phyloP scores from a whole-genome alignment of 352 stramenopile genomes.

The Globisporangium yorkense region DNA sequence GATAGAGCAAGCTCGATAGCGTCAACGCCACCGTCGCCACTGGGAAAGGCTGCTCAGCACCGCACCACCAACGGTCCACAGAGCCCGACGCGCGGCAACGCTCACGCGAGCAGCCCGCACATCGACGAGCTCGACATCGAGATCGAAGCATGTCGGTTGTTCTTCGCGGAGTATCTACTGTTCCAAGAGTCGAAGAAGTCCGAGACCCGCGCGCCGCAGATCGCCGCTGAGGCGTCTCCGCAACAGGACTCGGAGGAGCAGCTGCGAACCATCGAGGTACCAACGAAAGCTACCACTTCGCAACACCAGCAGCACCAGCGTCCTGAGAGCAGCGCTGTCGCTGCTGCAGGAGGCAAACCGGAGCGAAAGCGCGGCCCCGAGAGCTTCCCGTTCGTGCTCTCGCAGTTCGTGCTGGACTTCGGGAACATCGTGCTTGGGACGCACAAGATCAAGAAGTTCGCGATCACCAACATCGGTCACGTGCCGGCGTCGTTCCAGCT shows the following conservation, averaged over 20 bases:
- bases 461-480: slow-evolving; percentile 88
- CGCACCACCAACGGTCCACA: slow-evolving; percentile 10
- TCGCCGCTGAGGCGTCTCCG: not conserved
- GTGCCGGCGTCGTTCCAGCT: slow-evolving; percentile 86
- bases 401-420: slow-evolving; percentile 91
- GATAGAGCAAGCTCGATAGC: slow-evolving; percentile 28
- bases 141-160: slow-evolving; percentile 76
- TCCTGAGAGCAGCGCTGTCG: slow-evolving; percentile 4
- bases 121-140: slow-evolving; percentile 79
- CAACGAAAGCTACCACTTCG: not conserved
- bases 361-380: slow-evolving; percentile 25
- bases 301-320: not conserved
- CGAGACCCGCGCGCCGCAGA: not conserved
- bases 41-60: slow-evolving; percentile 12
- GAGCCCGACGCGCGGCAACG: slow-evolving; percentile 16
- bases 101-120: slow-evolving; percentile 7
- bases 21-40: slow-evolving; percentile 20
- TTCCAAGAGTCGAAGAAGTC: slow-evolving; percentile 36
- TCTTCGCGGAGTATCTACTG: slow-evolving; percentile 84
- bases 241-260: slow-evolving; percentile 8
- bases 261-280: not conserved
- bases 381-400: slow-evolving; percentile 76
- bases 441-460: slow-evolving; percentile 91
- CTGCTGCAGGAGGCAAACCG: slow-evolving; percentile 7
- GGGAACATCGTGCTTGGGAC: slow-evolving; percentile 91